Percentiles rank a stretch among this genome's conserved stretches.
Evolutionary conservation across 2,329 filamentous ascomycete genomes (phyloP).

Genomic region (Metarhizium anisopliae): DNA sequence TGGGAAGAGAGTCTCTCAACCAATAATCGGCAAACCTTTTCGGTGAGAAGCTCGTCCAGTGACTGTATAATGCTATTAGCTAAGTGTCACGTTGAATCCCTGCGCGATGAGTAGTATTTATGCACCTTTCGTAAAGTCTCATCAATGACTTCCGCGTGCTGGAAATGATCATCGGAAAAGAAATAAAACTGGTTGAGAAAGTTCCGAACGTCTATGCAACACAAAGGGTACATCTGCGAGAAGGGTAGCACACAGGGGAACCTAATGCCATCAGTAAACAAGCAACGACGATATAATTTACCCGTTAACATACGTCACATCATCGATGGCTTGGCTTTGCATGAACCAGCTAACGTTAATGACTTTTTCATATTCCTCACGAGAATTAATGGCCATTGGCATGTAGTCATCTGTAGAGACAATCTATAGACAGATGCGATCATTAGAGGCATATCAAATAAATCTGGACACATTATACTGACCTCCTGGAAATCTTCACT

Average conservation of each 20-base stretch:
- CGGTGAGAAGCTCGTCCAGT: constrained; percentile 86
- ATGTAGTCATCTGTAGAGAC: constrained; percentile 97
- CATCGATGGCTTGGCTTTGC: constrained; percentile 66
- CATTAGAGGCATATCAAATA: neutral
- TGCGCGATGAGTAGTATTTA: neutral
- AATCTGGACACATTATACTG: constrained; percentile 7
- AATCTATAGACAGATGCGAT: constrained; percentile 34
- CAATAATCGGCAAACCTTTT: constrained; percentile 84
- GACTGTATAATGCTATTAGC: constrained; percentile 41
- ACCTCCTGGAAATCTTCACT: constrained; percentile 94
- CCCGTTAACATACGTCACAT: constrained; percentile 54
- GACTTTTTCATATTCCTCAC: constrained; percentile 91
- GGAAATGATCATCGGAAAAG: constrained; percentile 93
- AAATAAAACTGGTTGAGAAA: constrained; percentile 98
- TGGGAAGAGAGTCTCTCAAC: constrained; percentile 84
- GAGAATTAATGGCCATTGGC: constrained; percentile 92
- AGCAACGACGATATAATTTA: constrained; percentile 4
- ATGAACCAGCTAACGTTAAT: constrained; percentile 94
- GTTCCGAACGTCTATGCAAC: constrained; percentile 96
- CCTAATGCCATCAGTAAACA: constrained; percentile 30
- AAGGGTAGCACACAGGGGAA: constrained; percentile 96
- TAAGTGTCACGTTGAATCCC: neutral
- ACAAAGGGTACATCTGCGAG: constrained; percentile 97
- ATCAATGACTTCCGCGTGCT: constrained; percentile 82
- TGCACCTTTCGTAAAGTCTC: constrained; percentile 71